phyloP scores from a whole-genome alignment of 2,329 filamentous ascomycete genomes.

The Pseudocercospora macadamiae region DNA sequence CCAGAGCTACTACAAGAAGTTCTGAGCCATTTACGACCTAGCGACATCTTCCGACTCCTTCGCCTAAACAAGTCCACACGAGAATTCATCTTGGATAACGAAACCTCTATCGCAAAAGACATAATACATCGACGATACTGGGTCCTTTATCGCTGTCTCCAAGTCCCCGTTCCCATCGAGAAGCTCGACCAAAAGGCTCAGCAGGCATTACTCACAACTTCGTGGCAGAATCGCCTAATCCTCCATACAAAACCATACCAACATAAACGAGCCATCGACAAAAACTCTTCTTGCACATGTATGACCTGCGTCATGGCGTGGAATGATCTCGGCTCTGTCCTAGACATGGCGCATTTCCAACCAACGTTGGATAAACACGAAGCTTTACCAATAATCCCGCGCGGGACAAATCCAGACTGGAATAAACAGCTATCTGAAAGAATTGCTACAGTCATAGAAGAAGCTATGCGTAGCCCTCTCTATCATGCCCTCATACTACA shows the following conservation, averaged over 20 bases:
- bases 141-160: slow-evolving; percentile 56
- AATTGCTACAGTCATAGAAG: slow-evolving; percentile 51
- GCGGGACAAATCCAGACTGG: slow-evolving; percentile 55
- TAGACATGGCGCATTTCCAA: slow-evolving; percentile 64
- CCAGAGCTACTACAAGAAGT: slow-evolving; percentile 57
- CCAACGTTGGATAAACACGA: slow-evolving; percentile 53
- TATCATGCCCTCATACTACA: slow-evolving; percentile 56
- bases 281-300: slow-evolving; percentile 58
- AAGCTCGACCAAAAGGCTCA: slow-evolving; percentile 30
- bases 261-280: slow-evolving; percentile 55
- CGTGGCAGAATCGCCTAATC: slow-evolving; percentile 48
- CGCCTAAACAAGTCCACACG: slow-evolving; percentile 48
- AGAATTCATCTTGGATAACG: slow-evolving; percentile 50
- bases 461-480: slow-evolving; percentile 52
- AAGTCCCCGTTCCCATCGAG: slow-evolving; percentile 53
- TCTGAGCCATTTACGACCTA: slow-evolving; percentile 51
- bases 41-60: slow-evolving; percentile 54
- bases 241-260: slow-evolving; percentile 57
- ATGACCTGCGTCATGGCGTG: slow-evolving; percentile 60
- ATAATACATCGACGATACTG: slow-evolving; percentile 55
- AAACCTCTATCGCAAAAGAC: slow-evolving; percentile 46
- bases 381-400: slow-evolving; percentile 56
- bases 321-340: slow-evolving; percentile 57
- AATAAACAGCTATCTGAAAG: slow-evolving; percentile 50
- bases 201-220: slow-evolving; percentile 43